Evolutionary conservation across 768 basidiomycete species (phyloP).

Genomic region (Russula sp.): DNA sequence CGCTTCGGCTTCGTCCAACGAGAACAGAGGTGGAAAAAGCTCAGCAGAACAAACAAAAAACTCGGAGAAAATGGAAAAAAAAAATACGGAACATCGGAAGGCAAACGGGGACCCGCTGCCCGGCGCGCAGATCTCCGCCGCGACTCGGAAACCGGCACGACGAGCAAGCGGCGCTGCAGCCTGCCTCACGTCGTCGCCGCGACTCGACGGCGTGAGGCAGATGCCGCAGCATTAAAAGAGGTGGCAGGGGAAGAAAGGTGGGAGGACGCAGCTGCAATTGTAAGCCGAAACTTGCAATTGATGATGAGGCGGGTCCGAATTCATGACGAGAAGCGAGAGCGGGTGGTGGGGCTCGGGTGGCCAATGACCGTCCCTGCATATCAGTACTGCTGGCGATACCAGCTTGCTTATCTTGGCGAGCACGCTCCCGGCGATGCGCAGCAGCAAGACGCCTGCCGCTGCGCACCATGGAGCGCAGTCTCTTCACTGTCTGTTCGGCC

Average conservation of each 20-base stretch:
- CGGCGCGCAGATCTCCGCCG: conserved; percentile 12
- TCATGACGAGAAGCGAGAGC: background rate
- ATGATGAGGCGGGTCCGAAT: background rate
- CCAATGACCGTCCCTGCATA: no score
- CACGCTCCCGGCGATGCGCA: background rate
- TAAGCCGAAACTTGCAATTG: background rate
- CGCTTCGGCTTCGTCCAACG: background rate
- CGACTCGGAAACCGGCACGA: conserved; percentile 8
- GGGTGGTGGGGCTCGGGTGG: background rate
- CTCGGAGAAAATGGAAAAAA: background rate
- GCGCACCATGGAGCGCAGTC: background rate
- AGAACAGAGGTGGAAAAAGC: background rate
- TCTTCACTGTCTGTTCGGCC: background rate
- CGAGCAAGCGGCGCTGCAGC: conserved; percentile 7
- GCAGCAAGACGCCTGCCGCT: background rate
- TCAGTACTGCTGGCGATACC: background rate
- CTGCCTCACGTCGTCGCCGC: conserved; percentile 18
- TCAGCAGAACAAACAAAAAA: background rate
- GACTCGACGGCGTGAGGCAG: conserved; percentile 7
- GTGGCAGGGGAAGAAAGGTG: background rate
- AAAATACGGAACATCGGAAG: no score
- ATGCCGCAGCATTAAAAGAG: background rate
- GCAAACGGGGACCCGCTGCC: background rate
- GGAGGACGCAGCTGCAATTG: conserved; percentile 4
- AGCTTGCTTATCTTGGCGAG: background rate